phyloP scores from a whole-genome alignment of 1,139 yeast species.

The Geotrichum europaeum region DNA sequence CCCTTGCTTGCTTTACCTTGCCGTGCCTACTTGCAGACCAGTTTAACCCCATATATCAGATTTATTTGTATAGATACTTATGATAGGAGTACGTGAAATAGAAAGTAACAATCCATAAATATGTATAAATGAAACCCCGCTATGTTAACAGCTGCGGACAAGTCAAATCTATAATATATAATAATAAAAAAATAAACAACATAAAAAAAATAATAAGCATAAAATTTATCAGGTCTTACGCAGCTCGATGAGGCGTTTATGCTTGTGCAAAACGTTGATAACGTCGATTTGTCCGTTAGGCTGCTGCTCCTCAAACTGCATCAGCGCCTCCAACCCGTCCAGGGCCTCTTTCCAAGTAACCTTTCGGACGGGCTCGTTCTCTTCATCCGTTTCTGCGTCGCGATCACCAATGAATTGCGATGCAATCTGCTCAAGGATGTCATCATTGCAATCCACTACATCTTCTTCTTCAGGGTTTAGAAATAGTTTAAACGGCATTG shows the following conservation, averaged over 20 bases:
- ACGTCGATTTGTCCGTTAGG: constrained; percentile 14
- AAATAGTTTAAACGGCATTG: constrained; percentile 13
- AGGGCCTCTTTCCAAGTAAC: constrained; percentile 13
- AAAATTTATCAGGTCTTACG: constrained; percentile 5
- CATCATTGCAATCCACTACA: constrained; percentile 15
- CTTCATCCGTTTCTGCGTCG: constrained; percentile 16
- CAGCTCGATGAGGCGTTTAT: constrained; percentile 13
- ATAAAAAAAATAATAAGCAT: neutral
- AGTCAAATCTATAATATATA: too few species aligned
- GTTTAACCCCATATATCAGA: neutral
- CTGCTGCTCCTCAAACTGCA: constrained; percentile 15
- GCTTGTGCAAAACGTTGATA: constrained; percentile 12
- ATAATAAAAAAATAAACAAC: too few species aligned
- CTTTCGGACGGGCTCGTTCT: constrained; percentile 11
- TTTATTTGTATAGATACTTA: neutral
- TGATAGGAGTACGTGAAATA: neutral
- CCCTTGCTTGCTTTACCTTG: neutral
- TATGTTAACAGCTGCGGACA: too few species aligned
- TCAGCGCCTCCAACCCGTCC: constrained; percentile 12
- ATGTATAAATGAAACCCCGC: too few species aligned
- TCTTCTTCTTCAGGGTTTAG: constrained; percentile 15
- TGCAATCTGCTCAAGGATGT: constrained; percentile 15
- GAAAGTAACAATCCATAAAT: too few species aligned
- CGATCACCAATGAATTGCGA: constrained; percentile 16
- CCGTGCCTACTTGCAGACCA: neutral